A percentile compares a stretch with the other conserved stretches of the same genome.
phyloP scores from a whole-genome alignment of 345 rosid genomes.

The Populus pruinosa region DNA sequence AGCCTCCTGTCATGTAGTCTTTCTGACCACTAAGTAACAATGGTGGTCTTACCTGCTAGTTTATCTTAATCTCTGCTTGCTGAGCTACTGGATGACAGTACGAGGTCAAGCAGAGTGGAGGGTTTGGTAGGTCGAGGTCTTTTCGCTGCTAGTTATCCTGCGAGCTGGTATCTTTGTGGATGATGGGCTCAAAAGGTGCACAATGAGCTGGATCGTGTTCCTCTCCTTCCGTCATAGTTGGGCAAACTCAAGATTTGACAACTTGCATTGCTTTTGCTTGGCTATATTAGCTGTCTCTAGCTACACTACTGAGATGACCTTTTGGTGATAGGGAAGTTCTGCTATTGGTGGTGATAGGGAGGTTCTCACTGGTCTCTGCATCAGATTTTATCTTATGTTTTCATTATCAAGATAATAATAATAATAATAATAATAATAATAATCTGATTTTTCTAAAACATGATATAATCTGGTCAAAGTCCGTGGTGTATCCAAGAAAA shows the following conservation, averaged over 20 bases:
- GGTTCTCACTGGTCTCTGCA: too few species aligned
- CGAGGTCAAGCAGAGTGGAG: neutral
- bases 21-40: neutral
- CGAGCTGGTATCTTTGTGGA: neutral
- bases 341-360: neutral
- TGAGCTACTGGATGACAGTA: neutral
- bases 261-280: too few species aligned
- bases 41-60: neutral
- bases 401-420: too few species aligned
- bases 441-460: neutral
- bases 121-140: neutral
- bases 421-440: too few species aligned
- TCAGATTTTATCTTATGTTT: too few species aligned
- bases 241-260: too few species aligned
- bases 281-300: too few species aligned
- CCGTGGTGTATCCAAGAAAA: neutral
- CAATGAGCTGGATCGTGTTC: neutral
- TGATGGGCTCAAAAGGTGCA: neutral
- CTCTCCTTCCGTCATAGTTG: neutral
- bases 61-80: neutral
- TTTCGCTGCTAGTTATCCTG: neutral
- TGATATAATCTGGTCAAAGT: neutral
- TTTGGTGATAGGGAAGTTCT: neutral
- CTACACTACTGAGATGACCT: neutral
- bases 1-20: neutral